Base-by-base conservation (phyloP, 2,329 filamentous ascomycete species). In the Gliomastix tumulicola region DNA sequence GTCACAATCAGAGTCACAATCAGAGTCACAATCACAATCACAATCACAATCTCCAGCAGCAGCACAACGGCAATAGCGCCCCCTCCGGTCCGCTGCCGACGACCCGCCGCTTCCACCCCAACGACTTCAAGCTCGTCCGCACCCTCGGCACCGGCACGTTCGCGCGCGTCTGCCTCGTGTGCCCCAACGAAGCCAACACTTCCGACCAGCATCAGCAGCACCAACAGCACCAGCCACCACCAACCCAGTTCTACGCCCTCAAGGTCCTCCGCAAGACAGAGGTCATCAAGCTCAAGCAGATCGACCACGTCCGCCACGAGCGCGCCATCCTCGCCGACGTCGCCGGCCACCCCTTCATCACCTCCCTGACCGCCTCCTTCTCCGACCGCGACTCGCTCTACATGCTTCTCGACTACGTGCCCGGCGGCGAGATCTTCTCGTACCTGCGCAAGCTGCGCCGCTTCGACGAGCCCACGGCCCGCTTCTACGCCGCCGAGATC, bases 271-370 rank as follows among this genome's bases (percentile, higher is more conserved):
- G 84, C 44, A 82, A 82, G 54, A 70, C 76, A 37, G 73, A 82
- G 50, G 82, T 92, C 31, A 83, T 92, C 56, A 82, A 82, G 44
- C 73, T 90, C 40, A 90, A 90, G 68, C 86, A 92, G 55, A 81
- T 90, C 47, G 85, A 90, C 61, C 86, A 92, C 59, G 85, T 90
- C 37, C 82, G 84, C 42, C 85, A 89, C 60, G 86, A 92, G 68
- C 82, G 85, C 49, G 76, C 79, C 44, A 82, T 90, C 47, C 76
- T 92, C 35, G 76, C 79, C 51, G 80, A 85, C 45, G 82, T 90
- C 33, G 79, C 82, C 32, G 84, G 84, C 18, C 81, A 89, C 54
- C 86, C 86, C 18, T 92, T 90, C 62, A 89, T 92, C 55, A 89
- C 86, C 36, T 81, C 76, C 43, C 74, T 90, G 53, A 70, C 84